Evolutionary conservation across 345 rosid genomes (phyloP).

Genomic region (Microcos paniculata): DNA sequence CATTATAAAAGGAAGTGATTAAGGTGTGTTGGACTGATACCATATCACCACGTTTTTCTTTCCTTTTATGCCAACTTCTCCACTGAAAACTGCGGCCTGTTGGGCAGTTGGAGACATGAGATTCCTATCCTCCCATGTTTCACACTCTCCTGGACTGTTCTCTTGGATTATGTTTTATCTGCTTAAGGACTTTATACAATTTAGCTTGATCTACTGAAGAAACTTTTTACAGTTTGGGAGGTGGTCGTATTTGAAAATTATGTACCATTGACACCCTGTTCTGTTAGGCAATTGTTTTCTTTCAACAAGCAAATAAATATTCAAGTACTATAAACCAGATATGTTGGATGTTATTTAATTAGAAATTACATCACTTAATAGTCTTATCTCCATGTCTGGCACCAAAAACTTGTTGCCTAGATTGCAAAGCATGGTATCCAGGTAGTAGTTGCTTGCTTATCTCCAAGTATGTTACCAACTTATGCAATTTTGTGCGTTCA

Average conservation of each 20-base stretch:
- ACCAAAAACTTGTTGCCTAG: neutral
- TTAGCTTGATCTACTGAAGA: conserved; percentile 4
- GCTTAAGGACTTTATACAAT: neutral
- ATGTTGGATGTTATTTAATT: neutral
- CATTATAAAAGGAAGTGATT: neutral
- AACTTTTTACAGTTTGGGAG: neutral
- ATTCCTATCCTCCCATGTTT: neutral
- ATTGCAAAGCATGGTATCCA: neutral
- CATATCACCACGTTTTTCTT: neutral
- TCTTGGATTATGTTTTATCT: neutral
- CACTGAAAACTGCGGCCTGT: neutral
- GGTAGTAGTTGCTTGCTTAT: neutral
- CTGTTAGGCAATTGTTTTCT: neutral
- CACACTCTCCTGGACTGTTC: neutral
- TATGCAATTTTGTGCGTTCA: neutral
- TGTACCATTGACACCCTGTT: neutral
- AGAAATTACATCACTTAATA: neutral
- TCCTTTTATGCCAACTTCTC: neutral
- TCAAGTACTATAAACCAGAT: neutral
- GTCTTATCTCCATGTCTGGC: neutral
- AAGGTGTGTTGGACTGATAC: conserved; percentile 1
- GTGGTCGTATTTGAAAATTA: neutral
- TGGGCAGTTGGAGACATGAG: neutral
- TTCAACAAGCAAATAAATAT: neutral
- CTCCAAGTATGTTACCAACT: neutral